Base-by-base conservation (phyloP, 345 rosid species). In the Boechera retrofracta region DNA sequence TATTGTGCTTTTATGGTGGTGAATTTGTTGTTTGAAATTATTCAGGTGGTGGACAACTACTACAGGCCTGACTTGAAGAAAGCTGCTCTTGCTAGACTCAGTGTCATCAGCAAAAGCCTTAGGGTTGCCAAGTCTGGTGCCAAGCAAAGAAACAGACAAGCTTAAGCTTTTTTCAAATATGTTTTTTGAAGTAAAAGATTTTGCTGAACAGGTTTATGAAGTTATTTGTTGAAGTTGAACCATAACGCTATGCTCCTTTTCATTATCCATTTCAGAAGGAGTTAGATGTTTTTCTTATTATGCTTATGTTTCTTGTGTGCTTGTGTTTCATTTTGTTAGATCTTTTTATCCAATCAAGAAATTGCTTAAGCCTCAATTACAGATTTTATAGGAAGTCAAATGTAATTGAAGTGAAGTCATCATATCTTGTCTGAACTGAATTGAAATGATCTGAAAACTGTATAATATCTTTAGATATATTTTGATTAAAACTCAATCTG, bases 91-190 rank as follows among this genome's bases (percentile, higher is more conserved):
- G 90, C 98, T 66, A 87, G 97, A 81, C 84, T 95, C 83, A 89
- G 93, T 39, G 93, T 71, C 9, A 92, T 92, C 58, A 85, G 89
- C 85, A 84, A 85, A 80, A 86, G 99, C 80, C 84, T 92, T 48
- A 92, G 86, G 88, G 89, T 91, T 65, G 80, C 94, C 12, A 95
- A 88, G 77, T 91, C 97, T 33, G 99, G 98, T 79, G 90, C 79
- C 72, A 93, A 91, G 91, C 89, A 92, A 94, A 89, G 84, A 84
- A 92, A 86, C 84, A 90, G 98, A 72, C 98, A 93, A 77, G 89
- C 72, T 66, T 60, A 48, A 16, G 56, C 59, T 35, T 44, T 13
- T 11, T 5, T n/a, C 9, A 0, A 5, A 2, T 29, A 9, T 59
- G 67, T 56, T 58, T 59, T 63, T 60, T 67, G 47, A 54, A 73